These are phyloP conservation scores for Cardamine resedifolia DNA, from an alignment of 345 rosid species.

Conservation along the genomic window DNA sequence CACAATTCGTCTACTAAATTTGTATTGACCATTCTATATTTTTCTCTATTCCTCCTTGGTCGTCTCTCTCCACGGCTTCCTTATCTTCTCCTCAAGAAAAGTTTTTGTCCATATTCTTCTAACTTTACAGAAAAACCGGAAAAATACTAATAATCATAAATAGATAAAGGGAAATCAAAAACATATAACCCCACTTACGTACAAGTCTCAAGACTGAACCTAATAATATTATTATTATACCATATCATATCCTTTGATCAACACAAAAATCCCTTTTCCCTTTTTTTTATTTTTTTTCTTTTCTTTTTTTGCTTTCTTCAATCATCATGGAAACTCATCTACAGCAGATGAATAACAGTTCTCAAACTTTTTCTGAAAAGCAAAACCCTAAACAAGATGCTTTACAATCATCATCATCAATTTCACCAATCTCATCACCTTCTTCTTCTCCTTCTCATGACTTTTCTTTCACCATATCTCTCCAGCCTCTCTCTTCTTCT, in stretches of 20 bases:
- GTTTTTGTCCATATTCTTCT: slow-evolving; percentile 38
- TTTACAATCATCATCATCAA: slow-evolving; percentile 13
- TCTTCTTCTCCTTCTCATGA: slow-evolving; percentile 92
- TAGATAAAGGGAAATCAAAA: background rate
- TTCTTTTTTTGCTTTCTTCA: background rate
- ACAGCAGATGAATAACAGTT: slow-evolving; percentile 44
- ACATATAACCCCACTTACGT: slow-evolving; percentile 15
- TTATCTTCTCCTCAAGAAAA: slow-evolving; percentile 33
- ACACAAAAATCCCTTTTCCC: slow-evolving; percentile 30
- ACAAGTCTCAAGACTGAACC: slow-evolving; percentile 13
- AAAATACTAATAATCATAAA: slow-evolving; percentile 24
- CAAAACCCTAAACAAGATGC: slow-evolving; percentile 43
- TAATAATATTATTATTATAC: slow-evolving; percentile 30
- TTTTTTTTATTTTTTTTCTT: background rate
- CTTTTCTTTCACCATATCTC: slow-evolving; percentile 92
- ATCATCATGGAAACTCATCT: slow-evolving; percentile 53
- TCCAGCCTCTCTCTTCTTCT: slow-evolving; percentile 50
- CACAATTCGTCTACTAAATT: slow-evolving; percentile 22
- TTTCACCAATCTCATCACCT: slow-evolving; percentile 56
- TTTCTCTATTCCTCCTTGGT: background rate
- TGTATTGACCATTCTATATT: slow-evolving; percentile 29
- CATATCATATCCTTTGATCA: slow-evolving; percentile 34
- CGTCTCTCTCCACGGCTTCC: slow-evolving; percentile 43
- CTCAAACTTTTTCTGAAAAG: slow-evolving; percentile 39
- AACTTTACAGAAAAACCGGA: slow-evolving; percentile 30